These are phyloP conservation scores for Diaporthe aspalathi DNA, from an alignment of 2,329 filamentous ascomycete genomes.

Conservation along the genomic window DNA sequence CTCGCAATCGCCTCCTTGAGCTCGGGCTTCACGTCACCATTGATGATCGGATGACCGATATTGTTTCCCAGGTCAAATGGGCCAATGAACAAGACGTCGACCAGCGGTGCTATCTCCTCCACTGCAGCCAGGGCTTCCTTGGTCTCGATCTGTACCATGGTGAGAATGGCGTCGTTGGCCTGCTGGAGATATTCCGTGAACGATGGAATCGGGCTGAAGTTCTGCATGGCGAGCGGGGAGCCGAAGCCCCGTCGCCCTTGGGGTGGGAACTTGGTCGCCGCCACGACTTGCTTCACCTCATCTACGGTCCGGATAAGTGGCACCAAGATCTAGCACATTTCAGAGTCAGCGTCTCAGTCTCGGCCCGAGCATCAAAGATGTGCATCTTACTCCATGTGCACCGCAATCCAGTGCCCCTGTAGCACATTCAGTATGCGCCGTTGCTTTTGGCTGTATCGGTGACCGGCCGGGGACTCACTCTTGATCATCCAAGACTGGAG, in stretches of 20 bases:
- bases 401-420: slow-evolving; percentile 68
- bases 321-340: slow-evolving; percentile 55
- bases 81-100: slow-evolving; percentile 74
- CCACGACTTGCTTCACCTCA: slow-evolving; percentile 62
- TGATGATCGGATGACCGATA: slow-evolving; percentile 70
- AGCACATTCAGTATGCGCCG: slow-evolving; percentile 40
- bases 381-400: slow-evolving; percentile 62
- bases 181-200: slow-evolving; percentile 67
- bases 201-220: slow-evolving; percentile 59
- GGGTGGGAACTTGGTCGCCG: slow-evolving; percentile 67
- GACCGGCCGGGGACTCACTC: slow-evolving; percentile 52
- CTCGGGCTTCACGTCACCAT: slow-evolving; percentile 68
- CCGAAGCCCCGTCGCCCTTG: slow-evolving; percentile 66
- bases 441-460: background rate
- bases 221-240: slow-evolving; percentile 65
- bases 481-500: slow-evolving; percentile 68
- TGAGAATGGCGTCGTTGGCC: slow-evolving; percentile 68
- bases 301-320: slow-evolving; percentile 66
- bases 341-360: slow-evolving; percentile 18
- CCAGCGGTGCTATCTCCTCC: slow-evolving; percentile 71
- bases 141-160: slow-evolving; percentile 77
- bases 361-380: background rate
- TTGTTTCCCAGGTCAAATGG: slow-evolving; percentile 75
- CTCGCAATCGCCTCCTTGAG: slow-evolving; percentile 69
- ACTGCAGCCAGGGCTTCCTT: slow-evolving; percentile 69